Evolutionary conservation across 148 eudicot genomes (phyloP).

Genomic region (Polygonum maritimum): DNA sequence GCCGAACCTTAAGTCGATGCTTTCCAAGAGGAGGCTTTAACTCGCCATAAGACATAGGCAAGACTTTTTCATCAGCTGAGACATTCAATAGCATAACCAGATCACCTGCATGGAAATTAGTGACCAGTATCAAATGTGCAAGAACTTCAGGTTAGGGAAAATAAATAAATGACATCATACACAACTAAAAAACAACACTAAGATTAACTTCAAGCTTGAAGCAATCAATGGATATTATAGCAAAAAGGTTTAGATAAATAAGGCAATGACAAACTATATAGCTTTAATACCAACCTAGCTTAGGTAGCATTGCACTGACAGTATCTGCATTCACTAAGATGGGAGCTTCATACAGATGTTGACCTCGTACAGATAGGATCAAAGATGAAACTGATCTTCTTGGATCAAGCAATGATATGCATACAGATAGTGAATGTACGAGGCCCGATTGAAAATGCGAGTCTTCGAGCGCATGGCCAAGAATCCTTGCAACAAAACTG

Average conservation of each 20-base stretch:
- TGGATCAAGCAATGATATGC: constrained; percentile 93
- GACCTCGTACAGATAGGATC: constrained; percentile 70
- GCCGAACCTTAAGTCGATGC: constrained; percentile 81
- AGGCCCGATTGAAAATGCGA: constrained; percentile 67
- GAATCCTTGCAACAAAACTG: constrained; percentile 81
- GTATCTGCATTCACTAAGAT: constrained; percentile 68
- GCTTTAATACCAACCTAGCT: constrained; percentile 56
- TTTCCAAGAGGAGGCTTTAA: constrained; percentile 92
- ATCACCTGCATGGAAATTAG: constrained; percentile 49
- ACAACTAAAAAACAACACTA: background rate
- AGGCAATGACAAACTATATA: background rate
- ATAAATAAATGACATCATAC: background rate
- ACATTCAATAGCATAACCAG: constrained; percentile 70
- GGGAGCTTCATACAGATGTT: constrained; percentile 73
- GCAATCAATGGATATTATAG: background rate
- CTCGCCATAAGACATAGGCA: constrained; percentile 90
- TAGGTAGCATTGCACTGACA: constrained; percentile 86
- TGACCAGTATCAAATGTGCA: background rate
- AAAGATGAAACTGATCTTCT: constrained; percentile 69
- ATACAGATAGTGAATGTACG: constrained; percentile 77
- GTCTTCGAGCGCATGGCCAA: constrained; percentile 78
- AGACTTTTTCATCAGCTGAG: constrained; percentile 66
- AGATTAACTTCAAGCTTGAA: background rate
- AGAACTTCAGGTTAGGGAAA: background rate
- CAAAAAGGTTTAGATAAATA: background rate